Evolutionary conservation across 106 monocot genomes (phyloP).

Genomic region (Dioscorea dumetorum): DNA sequence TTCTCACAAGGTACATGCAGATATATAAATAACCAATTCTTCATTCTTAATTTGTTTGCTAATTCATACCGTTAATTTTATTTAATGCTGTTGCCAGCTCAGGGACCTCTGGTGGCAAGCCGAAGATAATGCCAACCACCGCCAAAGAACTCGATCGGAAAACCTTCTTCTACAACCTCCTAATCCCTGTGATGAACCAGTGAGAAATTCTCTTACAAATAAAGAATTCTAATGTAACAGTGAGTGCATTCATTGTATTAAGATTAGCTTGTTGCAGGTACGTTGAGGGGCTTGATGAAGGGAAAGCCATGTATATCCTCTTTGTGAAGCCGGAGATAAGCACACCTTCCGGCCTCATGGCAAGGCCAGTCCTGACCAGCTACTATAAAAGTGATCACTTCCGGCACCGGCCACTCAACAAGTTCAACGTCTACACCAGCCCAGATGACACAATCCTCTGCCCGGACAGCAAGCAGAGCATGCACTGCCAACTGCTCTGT

Average conservation of each 20-base stretch:
- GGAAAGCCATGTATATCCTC: constrained; percentile 62
- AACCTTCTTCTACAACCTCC: constrained; percentile 63
- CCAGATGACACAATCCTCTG: constrained; percentile 55
- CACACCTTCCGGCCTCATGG: constrained; percentile 44
- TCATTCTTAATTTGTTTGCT: too few relatives aligned
- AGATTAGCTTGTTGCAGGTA: constrained; percentile 23
- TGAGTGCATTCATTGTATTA: neutral
- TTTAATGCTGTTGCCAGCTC: constrained; percentile 35
- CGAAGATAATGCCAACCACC: constrained; percentile 81
- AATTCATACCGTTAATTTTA: neutral
- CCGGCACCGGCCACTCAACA: constrained; percentile 32
- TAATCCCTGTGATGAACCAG: constrained; percentile 69
- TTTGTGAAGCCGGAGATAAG: constrained; percentile 59
- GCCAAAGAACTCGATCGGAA: constrained; percentile 67
- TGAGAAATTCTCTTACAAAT: constrained; percentile 12
- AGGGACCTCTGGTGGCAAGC: constrained; percentile 68
- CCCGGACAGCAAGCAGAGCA: constrained; percentile 51
- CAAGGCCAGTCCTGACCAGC: constrained; percentile 62
- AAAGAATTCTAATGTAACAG: constrained; percentile 3
- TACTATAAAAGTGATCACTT: constrained; percentile 68
- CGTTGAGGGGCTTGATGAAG: constrained; percentile 48
- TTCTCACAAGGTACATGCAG: constrained; percentile 57
- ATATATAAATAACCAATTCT: neutral
- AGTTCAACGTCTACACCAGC: constrained; percentile 52
- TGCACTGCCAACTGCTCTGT: constrained; percentile 60